These are phyloP conservation scores for Ophiognomonia clavigignenti-juglandacearum DNA, from an alignment of 2,329 filamentous ascomycete genomes.

Conservation along the genomic window DNA sequence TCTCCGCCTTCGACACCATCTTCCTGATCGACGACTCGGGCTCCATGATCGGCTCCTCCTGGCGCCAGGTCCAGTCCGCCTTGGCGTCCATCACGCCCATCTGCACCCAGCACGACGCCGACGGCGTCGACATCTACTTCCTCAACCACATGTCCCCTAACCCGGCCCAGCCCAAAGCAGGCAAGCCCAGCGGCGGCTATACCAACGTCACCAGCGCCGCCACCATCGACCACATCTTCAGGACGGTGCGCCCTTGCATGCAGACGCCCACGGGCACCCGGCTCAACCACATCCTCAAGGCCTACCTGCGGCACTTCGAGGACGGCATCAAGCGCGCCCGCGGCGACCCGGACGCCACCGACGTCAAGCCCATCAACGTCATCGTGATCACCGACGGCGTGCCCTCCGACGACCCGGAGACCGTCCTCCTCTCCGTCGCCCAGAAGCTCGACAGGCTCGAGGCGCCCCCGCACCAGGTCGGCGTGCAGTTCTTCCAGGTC, in stretches of 20 bases:
- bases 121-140: conserved; percentile 91
- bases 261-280: conserved; percentile 71
- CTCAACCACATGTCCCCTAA: conserved; percentile 60
- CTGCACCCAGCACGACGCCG: conserved; percentile 71
- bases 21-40: conserved; percentile 91
- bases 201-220: conserved; percentile 54
- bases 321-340: conserved; percentile 26
- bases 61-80: conserved; percentile 68
- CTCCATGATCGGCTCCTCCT: conserved; percentile 74
- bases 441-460: conserved; percentile 63
- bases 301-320: conserved; percentile 61
- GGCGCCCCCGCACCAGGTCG: conserved; percentile 76
- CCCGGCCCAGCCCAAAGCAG: conserved; percentile 25
- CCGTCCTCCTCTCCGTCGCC: conserved; percentile 61
- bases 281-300: conserved; percentile 65
- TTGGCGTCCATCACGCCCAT: conserved; percentile 74
- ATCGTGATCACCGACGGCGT: conserved; percentile 90
- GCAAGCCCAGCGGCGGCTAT: conserved; percentile 50
- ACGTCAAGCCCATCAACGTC: conserved; percentile 76
- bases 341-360: conserved; percentile 33
- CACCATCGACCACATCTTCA: conserved; percentile 66
- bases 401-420: conserved; percentile 74
- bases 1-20: conserved; percentile 76
- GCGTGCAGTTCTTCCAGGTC: conserved; percentile 95
- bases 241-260: conserved; percentile 56